These are phyloP conservation scores for Lanmaoa pseudosensibilis DNA, from an alignment of 768 basidiomycete genomes.

Conservation along the genomic window DNA sequence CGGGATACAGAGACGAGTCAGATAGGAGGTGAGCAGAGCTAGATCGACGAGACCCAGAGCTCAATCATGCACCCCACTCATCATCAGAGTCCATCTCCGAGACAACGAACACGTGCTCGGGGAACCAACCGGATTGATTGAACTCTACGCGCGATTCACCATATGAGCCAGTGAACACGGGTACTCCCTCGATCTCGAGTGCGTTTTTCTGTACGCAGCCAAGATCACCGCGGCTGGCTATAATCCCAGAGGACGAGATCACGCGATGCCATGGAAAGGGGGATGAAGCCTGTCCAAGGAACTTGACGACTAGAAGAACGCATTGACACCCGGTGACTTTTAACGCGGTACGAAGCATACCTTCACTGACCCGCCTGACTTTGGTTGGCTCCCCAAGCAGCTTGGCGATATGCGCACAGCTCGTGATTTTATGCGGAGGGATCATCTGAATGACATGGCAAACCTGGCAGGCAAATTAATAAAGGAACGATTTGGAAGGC, in stretches of 20 bases:
- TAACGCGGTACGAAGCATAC: constrained; percentile 34
- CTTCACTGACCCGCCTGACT: constrained; percentile 80
- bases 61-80: constrained; percentile 23
- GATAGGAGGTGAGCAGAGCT: too few relatives aligned
- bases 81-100: constrained; percentile 16
- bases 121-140: constrained; percentile 63
- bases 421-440: constrained; percentile 65
- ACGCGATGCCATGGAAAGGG: constrained; percentile 82
- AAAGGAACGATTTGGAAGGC: neutral
- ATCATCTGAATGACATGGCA: constrained; percentile 68
- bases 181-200: constrained; percentile 74
- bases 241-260: constrained; percentile 61
- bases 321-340: neutral
- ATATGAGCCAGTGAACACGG: constrained; percentile 51
- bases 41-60: too few relatives aligned
- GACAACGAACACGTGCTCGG: constrained; percentile 24
- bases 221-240: constrained; percentile 71
- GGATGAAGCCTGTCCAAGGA: constrained; percentile 56
- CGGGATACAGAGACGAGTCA: neutral
- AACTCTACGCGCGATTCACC: constrained; percentile 61
- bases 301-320: constrained; percentile 60
- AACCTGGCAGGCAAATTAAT: constrained; percentile 43
- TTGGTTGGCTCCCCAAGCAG: constrained; percentile 73
- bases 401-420: constrained; percentile 77
- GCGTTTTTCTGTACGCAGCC: constrained; percentile 68